Evolutionary conservation across 2,329 filamentous ascomycete genomes (phyloP).

Genomic region (Fusarium sp.): DNA sequence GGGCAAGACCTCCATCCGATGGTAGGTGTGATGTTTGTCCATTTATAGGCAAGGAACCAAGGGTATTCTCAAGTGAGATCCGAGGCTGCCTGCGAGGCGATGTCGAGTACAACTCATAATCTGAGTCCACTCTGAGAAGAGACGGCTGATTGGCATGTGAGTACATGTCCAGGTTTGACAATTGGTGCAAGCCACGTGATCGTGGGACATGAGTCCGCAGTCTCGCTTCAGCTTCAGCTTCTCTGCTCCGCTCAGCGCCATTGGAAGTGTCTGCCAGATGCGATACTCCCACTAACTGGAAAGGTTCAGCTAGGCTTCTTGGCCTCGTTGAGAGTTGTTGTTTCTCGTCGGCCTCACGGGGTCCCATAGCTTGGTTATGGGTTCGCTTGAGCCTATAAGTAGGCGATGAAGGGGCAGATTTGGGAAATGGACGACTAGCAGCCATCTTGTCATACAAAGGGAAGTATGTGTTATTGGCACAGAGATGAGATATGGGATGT

Average conservation of each 20-base stretch:
- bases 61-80: slow-evolving; percentile 4
- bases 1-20: slow-evolving; percentile 9
- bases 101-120: not conserved
- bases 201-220: not conserved
- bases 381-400: not conserved
- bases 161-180: not conserved
- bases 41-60: not conserved
- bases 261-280: not conserved
- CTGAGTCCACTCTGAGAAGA: not conserved
- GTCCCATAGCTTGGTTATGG: not conserved
- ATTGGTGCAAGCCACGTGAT: slow-evolving; percentile 11
- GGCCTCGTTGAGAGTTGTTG: not conserved
- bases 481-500: not conserved
- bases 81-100: slow-evolving; percentile 14
- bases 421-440: not conserved
- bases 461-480: not conserved
- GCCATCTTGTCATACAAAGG: slow-evolving; percentile 15
- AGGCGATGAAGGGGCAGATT: slow-evolving; percentile 3
- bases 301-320: not conserved
- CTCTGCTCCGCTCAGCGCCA: slow-evolving; percentile 3
- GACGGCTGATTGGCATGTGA: not conserved
- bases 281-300: not conserved
- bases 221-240: slow-evolving; percentile 3
- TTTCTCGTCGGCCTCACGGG: not conserved
- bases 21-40: not conserved